These are phyloP conservation scores for Pyrus communis DNA, from an alignment of 306 rosid species.

Conservation along the genomic window DNA sequence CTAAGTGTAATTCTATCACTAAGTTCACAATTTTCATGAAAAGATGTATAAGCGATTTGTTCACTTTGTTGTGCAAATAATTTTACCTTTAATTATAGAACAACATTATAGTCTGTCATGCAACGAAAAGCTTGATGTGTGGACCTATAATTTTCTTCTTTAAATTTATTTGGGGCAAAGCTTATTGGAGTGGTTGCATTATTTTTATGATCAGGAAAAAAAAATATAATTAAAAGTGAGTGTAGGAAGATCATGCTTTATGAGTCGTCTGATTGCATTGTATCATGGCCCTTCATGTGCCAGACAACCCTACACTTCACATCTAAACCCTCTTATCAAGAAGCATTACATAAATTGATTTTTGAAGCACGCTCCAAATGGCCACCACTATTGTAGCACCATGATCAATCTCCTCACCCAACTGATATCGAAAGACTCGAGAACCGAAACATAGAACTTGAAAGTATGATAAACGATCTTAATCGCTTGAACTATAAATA, in stretches of 20 bases:
- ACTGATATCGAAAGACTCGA: no score
- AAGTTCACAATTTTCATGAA: not conserved
- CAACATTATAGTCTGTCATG: not conserved
- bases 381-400: no score
- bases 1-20: not conserved
- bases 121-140: not conserved
- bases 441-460: no score
- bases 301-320: not conserved
- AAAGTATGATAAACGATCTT: no score
- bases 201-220: not conserved
- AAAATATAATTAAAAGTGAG: not conserved
- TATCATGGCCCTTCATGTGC: constrained; percentile 11
- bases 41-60: not conserved
- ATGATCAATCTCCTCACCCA: no score
- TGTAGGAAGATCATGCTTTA: not conserved
- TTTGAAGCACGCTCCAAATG: no score
- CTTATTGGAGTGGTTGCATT: not conserved
- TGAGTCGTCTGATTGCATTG: not conserved
- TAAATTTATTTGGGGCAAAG: not conserved
- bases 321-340: not conserved
- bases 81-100: not conserved
- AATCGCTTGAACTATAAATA: no score
- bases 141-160: not conserved
- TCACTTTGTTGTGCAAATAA: not conserved
- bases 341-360: not conserved